phyloP scores from a whole-genome alignment of 2,329 filamentous ascomycete species.

The Pleurostoma richardsiae region DNA sequence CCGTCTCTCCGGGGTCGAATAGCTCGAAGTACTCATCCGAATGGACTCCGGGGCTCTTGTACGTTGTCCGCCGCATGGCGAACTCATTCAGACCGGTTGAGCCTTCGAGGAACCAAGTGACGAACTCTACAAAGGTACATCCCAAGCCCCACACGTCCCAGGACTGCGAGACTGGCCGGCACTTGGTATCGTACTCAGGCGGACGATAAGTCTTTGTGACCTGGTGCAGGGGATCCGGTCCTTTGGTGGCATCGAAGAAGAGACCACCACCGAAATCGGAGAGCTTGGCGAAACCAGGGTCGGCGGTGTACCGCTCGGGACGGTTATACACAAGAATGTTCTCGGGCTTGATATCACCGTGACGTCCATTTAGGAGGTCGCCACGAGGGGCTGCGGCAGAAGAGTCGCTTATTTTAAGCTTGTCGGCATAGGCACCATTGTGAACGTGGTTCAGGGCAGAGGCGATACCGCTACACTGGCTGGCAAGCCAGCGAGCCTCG shows the following conservation, averaged over 20 bases:
- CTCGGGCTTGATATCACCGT: constrained; percentile 12
- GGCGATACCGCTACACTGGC: constrained; percentile 9
- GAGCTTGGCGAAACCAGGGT: constrained; percentile 3
- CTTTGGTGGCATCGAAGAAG: constrained; percentile 9
- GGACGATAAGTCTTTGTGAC: constrained; percentile 9
- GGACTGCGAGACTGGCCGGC: constrained; percentile 11
- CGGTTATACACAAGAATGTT: constrained; percentile 11
- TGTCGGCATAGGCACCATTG: constrained; percentile 7
- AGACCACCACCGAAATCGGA: constrained; percentile 11
- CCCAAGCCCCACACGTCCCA: constrained; percentile 17
- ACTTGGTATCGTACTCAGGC: constrained; percentile 10
- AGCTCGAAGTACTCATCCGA: constrained; percentile 11
- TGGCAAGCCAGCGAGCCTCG: constrained; percentile 9
- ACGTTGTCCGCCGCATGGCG: constrained; percentile 9
- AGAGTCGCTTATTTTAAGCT: background rate
- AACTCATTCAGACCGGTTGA: constrained; percentile 7
- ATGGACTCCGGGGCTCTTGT: constrained; percentile 7
- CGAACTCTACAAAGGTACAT: constrained; percentile 15
- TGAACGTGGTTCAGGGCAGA: constrained; percentile 9
- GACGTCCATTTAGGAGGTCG: constrained; percentile 3
- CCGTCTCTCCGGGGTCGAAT: constrained; percentile 7
- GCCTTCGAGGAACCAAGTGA: constrained; percentile 13
- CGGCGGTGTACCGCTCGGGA: background rate
- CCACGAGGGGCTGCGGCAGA: background rate
- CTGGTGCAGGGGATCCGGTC: constrained; percentile 9